phyloP scores from a whole-genome alignment of 306 rosid genomes.

The Malus asiatica region DNA sequence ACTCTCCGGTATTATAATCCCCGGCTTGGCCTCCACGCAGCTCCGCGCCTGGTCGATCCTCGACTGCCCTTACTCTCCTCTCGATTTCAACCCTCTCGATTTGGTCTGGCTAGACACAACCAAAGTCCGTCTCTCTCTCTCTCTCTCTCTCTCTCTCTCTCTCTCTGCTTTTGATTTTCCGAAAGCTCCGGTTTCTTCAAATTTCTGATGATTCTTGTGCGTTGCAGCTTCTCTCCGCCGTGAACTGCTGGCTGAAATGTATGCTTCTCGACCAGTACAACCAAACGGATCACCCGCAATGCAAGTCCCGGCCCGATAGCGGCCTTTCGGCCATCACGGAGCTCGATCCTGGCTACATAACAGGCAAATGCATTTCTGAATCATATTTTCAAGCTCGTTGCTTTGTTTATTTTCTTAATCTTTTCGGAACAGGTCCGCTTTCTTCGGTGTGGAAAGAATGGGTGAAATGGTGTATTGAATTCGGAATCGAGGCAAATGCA shows the following conservation, averaged over 20 bases:
- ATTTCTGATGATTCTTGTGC: background rate
- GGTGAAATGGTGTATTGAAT: slow-evolving; percentile 97
- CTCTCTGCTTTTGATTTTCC: slow-evolving; percentile 12
- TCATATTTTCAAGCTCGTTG: background rate
- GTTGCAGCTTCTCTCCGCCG: slow-evolving; percentile 85
- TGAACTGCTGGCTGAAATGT: slow-evolving; percentile 97
- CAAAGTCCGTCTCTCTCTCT: slow-evolving; percentile 37
- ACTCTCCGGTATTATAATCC: slow-evolving; percentile 89
- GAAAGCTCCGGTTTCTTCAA: background rate
- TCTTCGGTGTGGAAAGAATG: slow-evolving; percentile 98
- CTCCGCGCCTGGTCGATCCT: slow-evolving; percentile 98
- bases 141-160: background rate
- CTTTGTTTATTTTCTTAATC: background rate
- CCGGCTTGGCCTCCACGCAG: slow-evolving; percentile 97
- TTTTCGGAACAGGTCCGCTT: slow-evolving; percentile 66
- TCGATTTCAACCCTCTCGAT: slow-evolving; percentile 98
- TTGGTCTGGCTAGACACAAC: slow-evolving; percentile 99
- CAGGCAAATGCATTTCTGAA: slow-evolving; percentile 37
- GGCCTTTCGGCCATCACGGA: slow-evolving; percentile 98
- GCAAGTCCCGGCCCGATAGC: slow-evolving; percentile 93
- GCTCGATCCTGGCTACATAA: slow-evolving; percentile 97
- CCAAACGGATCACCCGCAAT: slow-evolving; percentile 90
- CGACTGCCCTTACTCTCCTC: slow-evolving; percentile 93
- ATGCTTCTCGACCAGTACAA: slow-evolving; percentile 82
- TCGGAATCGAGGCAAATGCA: slow-evolving; percentile 95